Base-by-base conservation (phyloP, 192 early-diverging fungal species). In the Kickxella alabastrina region DNA sequence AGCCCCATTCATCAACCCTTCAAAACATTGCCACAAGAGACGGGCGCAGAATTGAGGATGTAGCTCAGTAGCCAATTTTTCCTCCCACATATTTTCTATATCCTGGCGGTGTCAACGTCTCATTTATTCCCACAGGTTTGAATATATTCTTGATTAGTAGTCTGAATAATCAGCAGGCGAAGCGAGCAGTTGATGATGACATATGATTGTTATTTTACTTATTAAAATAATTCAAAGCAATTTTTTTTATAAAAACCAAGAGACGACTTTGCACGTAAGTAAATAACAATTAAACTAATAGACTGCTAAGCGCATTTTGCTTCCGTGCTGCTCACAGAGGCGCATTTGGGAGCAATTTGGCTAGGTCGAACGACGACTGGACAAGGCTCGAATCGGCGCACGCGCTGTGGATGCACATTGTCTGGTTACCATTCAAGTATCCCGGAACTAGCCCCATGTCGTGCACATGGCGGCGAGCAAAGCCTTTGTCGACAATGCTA, bases 311-410 rank as follows among this genome's bases (percentile, higher is more conserved):
- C n/a, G n/a, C n/a, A n/a, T n/a, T n/a, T n/a, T n/a, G n/a, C n/a
- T n/a, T n/a, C n/a, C 21, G 34, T 7, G n/a, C 34, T 41, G 12
- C 14, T 62, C 40, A 65, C 49, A 52, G 58, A 26, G 70, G 70
- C 10, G 64, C 51, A 38, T 32, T 59, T 4, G 70, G 70, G 26
- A 74, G 59, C 28, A 74, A 53, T 48, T 74, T 74, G 31, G 56
- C 70, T 1, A 74, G 64, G 28, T 74, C 70, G 43, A 74, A 66
- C 17, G 70, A 62, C 21, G 70, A 66, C 17, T 66, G 66, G 25
- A 74, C 64, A 9, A 74, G 64, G 46, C 52, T 63, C 3, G 64
- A 49, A 10, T 74, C 70, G 17, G 63, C 63, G 38, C 54, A 74
- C 35, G 70, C 66, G 40, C 35, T 62, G 64, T 63, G 70, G 15